phyloP scores from a whole-genome alignment of 164 flowering plant species.

The Amborella trichopoda region DNA sequence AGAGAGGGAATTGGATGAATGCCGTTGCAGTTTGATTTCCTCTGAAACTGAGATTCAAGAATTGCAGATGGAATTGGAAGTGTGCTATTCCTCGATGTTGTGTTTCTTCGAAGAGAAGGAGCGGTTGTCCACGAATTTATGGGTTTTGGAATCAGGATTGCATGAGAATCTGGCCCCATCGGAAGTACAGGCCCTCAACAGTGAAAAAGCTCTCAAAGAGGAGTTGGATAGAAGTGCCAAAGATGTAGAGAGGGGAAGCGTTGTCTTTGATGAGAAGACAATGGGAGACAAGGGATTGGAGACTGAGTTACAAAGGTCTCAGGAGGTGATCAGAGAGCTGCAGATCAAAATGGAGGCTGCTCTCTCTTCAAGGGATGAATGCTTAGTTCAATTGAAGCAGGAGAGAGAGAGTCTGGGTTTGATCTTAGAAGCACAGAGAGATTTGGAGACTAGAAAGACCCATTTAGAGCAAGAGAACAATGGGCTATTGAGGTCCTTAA shows the following conservation, averaged over 20 bases:
- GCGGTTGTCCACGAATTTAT: slow-evolving; percentile 17
- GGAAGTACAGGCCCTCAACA: slow-evolving; percentile 16
- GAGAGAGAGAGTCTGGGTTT: slow-evolving; percentile 15
- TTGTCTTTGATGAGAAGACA: slow-evolving; percentile 20
- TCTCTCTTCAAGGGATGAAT: slow-evolving; percentile 14
- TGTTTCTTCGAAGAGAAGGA: slow-evolving; percentile 18
- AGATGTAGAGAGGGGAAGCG: slow-evolving; percentile 16
- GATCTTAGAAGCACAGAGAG: slow-evolving; percentile 23
- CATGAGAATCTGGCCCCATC: slow-evolving; percentile 10
- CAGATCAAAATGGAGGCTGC: too few relatives aligned
- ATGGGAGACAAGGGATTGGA: slow-evolving; percentile 10
- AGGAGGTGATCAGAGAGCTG: slow-evolving; percentile 12
- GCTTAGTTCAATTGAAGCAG: slow-evolving; percentile 9
- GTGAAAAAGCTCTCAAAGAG: slow-evolving; percentile 15
- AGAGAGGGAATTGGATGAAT: slow-evolving; percentile 17
- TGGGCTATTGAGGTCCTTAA: slow-evolving; percentile 32
- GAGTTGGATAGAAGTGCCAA: slow-evolving; percentile 14
- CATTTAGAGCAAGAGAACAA: slow-evolving; percentile 43
- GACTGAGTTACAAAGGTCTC: slow-evolving; percentile 17
- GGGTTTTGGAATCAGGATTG: slow-evolving; percentile 18
- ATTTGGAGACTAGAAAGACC: slow-evolving; percentile 27
- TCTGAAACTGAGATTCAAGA: slow-evolving; percentile 18
- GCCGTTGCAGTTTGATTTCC: slow-evolving; percentile 13
- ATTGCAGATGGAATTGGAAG: slow-evolving; percentile 29
- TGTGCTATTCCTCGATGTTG: slow-evolving; percentile 11